A percentile compares a stretch with the other conserved stretches of the same genome.
phyloP scores from a whole-genome alignment of 208 protist species.

The Trypanosoma scelopori region DNA sequence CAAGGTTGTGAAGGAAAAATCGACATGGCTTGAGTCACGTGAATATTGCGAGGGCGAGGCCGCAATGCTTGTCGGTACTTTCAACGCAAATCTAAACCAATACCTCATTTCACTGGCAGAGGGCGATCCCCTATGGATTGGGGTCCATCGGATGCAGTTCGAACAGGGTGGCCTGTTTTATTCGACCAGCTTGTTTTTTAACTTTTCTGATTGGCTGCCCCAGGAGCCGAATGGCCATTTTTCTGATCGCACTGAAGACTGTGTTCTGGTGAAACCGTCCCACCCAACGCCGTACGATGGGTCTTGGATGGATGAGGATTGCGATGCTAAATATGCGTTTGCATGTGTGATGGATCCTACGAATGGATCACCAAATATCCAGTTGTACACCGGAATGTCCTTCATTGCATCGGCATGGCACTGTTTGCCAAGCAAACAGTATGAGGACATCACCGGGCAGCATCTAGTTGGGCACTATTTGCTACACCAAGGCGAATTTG shows the following conservation, averaged over 20 bases:
- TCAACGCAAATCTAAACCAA: not conserved
- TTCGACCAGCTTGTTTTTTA: not conserved
- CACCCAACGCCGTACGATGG: slow-evolving; percentile 13
- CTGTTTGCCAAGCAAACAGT: not conserved
- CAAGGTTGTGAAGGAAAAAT: not conserved
- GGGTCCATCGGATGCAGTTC: not conserved
- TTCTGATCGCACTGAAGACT: not conserved
- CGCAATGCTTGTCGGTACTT: not conserved
- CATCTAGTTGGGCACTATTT: slow-evolving; percentile 5
- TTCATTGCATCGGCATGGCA: no score
- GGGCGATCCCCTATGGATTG: not conserved
- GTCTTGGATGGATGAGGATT: slow-evolving; percentile 3
- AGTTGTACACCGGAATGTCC: not conserved
- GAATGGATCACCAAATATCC: not conserved
- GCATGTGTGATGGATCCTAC: not conserved
- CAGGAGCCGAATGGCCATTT: not conserved
- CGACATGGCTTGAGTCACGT: slow-evolving; percentile 1
- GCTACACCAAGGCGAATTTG: not conserved
- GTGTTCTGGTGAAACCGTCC: not conserved
- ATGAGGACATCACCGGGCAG: not conserved
- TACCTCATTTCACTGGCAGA: slow-evolving; percentile 9
- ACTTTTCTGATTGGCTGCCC: slow-evolving; percentile 10
- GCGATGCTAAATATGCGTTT: not conserved
- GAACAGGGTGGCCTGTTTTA: not conserved
- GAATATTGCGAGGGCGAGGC: not conserved